A percentile compares a stretch with the other conserved stretches of the same genome.
Evolutionary conservation across 495 filamentous ascomycete species (phyloP).

Genomic region (Zalerion maritima): DNA sequence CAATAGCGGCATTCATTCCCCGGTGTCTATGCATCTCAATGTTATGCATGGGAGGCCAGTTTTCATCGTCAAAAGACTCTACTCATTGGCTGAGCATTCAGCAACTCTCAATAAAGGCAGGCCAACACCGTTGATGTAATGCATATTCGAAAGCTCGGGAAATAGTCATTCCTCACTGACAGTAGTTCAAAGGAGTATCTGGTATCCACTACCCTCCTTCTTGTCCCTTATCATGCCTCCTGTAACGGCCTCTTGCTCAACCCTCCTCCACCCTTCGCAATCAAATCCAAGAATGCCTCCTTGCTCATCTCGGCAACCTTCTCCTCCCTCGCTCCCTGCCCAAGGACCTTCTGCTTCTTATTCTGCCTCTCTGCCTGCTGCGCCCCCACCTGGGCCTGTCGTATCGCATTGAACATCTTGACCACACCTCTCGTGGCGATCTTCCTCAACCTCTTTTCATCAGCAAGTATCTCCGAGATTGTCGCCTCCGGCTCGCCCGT

Average conservation of each 20-base stretch:
- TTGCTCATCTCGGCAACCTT: slow-evolving; percentile 88
- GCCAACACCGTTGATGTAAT: no score
- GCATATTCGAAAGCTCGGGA: no score
- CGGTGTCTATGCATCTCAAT: no score
- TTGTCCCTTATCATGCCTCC: slow-evolving; percentile 35
- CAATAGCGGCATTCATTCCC: no score
- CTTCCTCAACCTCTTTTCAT: slow-evolving; percentile 70
- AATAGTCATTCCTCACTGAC: no score
- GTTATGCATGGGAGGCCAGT: no score
- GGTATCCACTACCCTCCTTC: no score
- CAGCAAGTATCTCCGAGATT: slow-evolving; percentile 45
- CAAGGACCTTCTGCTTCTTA: slow-evolving; percentile 58
- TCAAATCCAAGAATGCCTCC: slow-evolving; percentile 86
- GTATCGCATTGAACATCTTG: slow-evolving; percentile 89
- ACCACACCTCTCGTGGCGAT: slow-evolving; percentile 84
- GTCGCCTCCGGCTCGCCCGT: slow-evolving; percentile 28
- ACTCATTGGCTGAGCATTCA: no score
- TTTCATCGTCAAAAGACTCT: no score
- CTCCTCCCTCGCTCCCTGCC: slow-evolving; percentile 59
- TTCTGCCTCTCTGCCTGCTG: slow-evolving; percentile 56
- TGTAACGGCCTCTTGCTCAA: slow-evolving; percentile 35
- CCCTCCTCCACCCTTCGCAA: slow-evolving; percentile 47
- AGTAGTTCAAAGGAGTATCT: no score
- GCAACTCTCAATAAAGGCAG: no score
- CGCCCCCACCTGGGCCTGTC: slow-evolving; percentile 76